phyloP scores from a whole-genome alignment of 805 yeast species.

The Zygoascus biomembranicola region DNA sequence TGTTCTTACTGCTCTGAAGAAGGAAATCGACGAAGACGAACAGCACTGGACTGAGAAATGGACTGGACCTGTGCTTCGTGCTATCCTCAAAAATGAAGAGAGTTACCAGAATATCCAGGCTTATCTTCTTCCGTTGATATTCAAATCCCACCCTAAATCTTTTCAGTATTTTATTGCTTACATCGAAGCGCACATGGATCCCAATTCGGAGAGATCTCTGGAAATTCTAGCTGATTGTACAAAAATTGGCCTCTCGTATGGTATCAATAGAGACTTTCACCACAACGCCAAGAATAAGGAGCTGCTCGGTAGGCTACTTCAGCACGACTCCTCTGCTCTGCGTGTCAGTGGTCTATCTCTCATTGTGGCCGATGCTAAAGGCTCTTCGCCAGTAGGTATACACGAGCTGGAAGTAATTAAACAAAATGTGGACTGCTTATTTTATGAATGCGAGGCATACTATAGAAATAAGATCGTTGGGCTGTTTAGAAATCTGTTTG shows the following conservation, averaged over 20 bases:
- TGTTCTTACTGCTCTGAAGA: slow-evolving; percentile 6
- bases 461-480: slow-evolving; percentile 59
- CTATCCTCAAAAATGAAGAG: slow-evolving; percentile 25
- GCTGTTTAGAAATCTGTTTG: slow-evolving; percentile 50
- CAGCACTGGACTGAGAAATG: slow-evolving; percentile 45
- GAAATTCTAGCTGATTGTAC: slow-evolving; percentile 45
- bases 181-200: slow-evolving; percentile 10
- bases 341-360: slow-evolving; percentile 54
- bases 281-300: slow-evolving; percentile 41
- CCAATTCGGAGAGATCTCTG: slow-evolving; percentile 21
- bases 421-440: slow-evolving; percentile 40
- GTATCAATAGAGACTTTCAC: slow-evolving; percentile 30
- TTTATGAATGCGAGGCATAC: slow-evolving; percentile 61
- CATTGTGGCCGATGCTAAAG: slow-evolving; percentile 51
- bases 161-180: slow-evolving; percentile 33
- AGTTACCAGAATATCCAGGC: slow-evolving; percentile 42
- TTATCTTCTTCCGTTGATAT: slow-evolving; percentile 56
- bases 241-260: slow-evolving; percentile 56
- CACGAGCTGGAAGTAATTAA: slow-evolving; percentile 38
- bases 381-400: slow-evolving; percentile 47
- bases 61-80: slow-evolving; percentile 33
- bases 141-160: slow-evolving; percentile 42
- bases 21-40: slow-evolving; percentile 5
- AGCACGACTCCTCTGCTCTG: slow-evolving; percentile 34
- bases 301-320: slow-evolving; percentile 34